These are phyloP conservation scores for Neurospora sp. DNA, from an alignment of 495 filamentous ascomycete species.

Conservation along the genomic window DNA sequence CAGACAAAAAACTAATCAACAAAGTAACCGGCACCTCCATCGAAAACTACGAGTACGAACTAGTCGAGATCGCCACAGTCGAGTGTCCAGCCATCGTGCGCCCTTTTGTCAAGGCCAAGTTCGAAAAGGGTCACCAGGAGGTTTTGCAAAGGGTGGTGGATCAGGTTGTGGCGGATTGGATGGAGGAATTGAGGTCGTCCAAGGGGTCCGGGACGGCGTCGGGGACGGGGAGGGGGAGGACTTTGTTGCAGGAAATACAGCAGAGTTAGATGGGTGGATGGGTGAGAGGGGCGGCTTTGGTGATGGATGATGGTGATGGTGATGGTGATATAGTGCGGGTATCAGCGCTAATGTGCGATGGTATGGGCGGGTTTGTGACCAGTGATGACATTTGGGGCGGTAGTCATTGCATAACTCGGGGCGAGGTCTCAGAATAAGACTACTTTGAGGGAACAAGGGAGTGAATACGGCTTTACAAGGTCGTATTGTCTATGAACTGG, in stretches of 20 bases:
- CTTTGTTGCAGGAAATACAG: not conserved
- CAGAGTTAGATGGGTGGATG: too few relatives aligned
- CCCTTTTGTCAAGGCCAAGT: slow-evolving; percentile 21
- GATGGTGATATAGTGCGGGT: not conserved
- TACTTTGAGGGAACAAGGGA: not conserved
- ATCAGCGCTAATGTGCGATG: not conserved
- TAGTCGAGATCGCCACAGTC: slow-evolving; percentile 23
- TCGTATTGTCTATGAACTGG: not conserved
- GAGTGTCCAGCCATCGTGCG: slow-evolving; percentile 19
- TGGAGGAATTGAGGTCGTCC: not conserved
- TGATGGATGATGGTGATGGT: not conserved
- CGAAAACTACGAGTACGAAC: slow-evolving; percentile 18
- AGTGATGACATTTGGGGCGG: not conserved
- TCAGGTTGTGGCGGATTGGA: slow-evolving; percentile 2
- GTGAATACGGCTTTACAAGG: not conserved
- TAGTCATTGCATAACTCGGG: not conserved
- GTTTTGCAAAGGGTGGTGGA: slow-evolving; percentile 16
- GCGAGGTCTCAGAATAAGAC: not conserved
- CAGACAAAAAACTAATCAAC: not conserved
- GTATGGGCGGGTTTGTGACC: not conserved
- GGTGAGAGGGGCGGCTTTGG: not conserved
- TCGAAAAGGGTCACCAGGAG: slow-evolving; percentile 17
- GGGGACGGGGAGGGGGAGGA: not conserved
- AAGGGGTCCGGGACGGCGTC: not conserved
- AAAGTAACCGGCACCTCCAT: not conserved